Base-by-base conservation (phyloP, 1,139 yeast genomes). In the Kurtzmaniella quercitrusa region DNA sequence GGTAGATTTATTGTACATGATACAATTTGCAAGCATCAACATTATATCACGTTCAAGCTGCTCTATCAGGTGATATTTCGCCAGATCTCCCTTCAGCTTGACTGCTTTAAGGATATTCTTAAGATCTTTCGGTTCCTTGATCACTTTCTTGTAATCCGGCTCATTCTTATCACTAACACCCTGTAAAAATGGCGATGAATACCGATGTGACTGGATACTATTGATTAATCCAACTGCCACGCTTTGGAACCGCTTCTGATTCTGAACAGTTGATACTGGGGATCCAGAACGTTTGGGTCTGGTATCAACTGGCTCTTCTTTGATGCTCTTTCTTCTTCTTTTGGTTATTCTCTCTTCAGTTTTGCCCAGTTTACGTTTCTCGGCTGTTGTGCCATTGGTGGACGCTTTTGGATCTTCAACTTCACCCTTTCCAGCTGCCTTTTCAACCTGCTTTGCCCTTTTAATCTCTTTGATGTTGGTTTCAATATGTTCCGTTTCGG, bases 1-100 rank as follows among this genome's bases (percentile, higher is more conserved):
- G 50, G 77, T 82, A 50, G 79, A 75, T 48, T 79, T 77, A 59
- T 86, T 87, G 62, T 82, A 86, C 94, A 87, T 86, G 14, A 85
- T 76, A 31, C 93, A 87, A 60, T 87, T 87, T 42, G 93, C 86
- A 65, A 84, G 85, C 94, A 87, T 85, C 44, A 82, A 66, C 69
- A 82, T 76, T 36, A 87, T 67, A 49, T 84, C 88, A 45, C 85
- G 68, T 54, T 86, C 90, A 23, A 87, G 65, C 46, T 82, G 81
- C 42, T 75, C 70, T 37, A 86, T 75, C 51, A 73, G 71, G 1
- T 80, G 81, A 45, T 80, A 81, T 16, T 52, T 59, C 1, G 72
- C 69, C 2, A 64, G 62, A n/a, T 62, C 65, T 1, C 49, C 48
- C 46, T 70, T 73, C 58, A 58, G 66, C 51, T 82, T 82, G 27